phyloP scores from a whole-genome alignment of 2,329 filamentous ascomycete species.

The Lasiodiplodia theobromae region DNA sequence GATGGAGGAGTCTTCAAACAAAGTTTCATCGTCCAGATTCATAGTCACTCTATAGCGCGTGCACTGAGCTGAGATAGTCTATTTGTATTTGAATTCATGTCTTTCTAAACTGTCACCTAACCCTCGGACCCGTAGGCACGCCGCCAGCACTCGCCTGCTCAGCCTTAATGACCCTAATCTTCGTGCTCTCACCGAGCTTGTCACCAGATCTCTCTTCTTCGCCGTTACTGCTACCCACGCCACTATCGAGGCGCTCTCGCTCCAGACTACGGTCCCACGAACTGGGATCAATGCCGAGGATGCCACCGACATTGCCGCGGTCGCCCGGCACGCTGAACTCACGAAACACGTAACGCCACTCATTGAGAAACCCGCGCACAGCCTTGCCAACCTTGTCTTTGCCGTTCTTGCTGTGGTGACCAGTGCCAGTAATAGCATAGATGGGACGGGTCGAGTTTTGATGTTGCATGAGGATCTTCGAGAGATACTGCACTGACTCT shows the following conservation, averaged over 20 bases:
- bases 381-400: slow-evolving; percentile 99
- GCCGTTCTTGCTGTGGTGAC: slow-evolving; percentile 97
- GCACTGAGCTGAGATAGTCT: slow-evolving; percentile 21
- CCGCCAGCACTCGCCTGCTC: slow-evolving; percentile 42
- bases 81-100: slow-evolving; percentile 27
- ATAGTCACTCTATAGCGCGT: too few relatives aligned
- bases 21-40: not conserved
- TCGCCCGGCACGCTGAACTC: slow-evolving; percentile 98
- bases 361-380: slow-evolving; percentile 86
- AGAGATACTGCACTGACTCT: slow-evolving; percentile 93
- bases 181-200: slow-evolving; percentile 39
- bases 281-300: slow-evolving; percentile 68
- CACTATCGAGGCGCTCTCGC: slow-evolving; percentile 32
- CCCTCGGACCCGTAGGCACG: slow-evolving; percentile 44
- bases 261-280: slow-evolving; percentile 61
- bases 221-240: slow-evolving; percentile 39
- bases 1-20: not conserved
- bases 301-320: slow-evolving; percentile 77
- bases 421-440: slow-evolving; percentile 96
- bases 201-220: slow-evolving; percentile 32
- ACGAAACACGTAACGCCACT: slow-evolving; percentile 94
- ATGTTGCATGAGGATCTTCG: slow-evolving; percentile 86
- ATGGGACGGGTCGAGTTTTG: slow-evolving; percentile 74
- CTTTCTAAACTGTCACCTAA: slow-evolving; percentile 23
- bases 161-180: slow-evolving; percentile 47